phyloP scores from a whole-genome alignment of 106 monocot species.

The Apostasia ramifera region DNA sequence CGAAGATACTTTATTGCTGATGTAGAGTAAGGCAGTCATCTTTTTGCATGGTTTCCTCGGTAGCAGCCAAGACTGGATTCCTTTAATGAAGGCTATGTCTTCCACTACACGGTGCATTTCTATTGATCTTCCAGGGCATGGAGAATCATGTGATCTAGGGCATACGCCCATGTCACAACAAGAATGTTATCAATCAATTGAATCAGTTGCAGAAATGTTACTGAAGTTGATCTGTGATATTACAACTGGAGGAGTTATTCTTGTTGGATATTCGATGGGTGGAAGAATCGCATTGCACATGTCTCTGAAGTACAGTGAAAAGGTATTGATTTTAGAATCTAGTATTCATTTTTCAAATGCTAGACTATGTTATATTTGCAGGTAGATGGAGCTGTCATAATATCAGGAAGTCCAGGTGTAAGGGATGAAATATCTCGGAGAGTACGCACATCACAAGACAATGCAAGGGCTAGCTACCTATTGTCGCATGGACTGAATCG shows the following conservation, averaged over 20 bases:
- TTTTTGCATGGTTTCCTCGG: conserved; percentile 96
- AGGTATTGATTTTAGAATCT: conserved; percentile 42
- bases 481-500: conserved; percentile 46
- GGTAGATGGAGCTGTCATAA: conserved; percentile 70
- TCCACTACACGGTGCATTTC: conserved; percentile 44
- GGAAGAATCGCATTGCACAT: conserved; percentile 87
- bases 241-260: conserved; percentile 37
- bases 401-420: conserved; percentile 95
- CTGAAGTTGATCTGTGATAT: conserved; percentile 44
- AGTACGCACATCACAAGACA: conserved; percentile 54
- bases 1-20: background rate
- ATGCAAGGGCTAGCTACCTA: conserved; percentile 56
- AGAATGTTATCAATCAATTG: conserved; percentile 29
- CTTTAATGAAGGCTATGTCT: conserved; percentile 78
- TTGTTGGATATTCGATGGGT: conserved; percentile 97
- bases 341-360: conserved; percentile 2
- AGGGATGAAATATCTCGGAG: conserved; percentile 46
- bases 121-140: conserved; percentile 90
- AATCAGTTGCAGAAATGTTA: conserved; percentile 52
- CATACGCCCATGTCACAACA: conserved; percentile 11
- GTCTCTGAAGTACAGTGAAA: conserved; percentile 60
- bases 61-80: conserved; percentile 73
- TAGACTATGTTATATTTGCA: conserved; percentile 7
- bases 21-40: conserved; percentile 50
- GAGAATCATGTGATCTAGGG: conserved; percentile 37